phyloP scores from a whole-genome alignment of 164 flowering plant species.

The Macadamia integrifolia region DNA sequence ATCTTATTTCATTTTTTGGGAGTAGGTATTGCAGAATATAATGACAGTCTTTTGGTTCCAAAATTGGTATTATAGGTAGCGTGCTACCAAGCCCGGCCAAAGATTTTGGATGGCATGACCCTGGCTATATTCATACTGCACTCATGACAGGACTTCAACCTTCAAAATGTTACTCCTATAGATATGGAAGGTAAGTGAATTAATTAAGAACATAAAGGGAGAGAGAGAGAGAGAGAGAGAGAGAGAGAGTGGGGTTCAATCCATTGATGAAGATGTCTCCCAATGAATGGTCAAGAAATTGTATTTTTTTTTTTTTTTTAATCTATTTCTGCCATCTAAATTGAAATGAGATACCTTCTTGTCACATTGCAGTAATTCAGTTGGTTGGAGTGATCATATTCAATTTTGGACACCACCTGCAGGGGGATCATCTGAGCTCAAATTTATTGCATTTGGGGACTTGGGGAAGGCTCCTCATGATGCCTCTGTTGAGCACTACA shows the following conservation, averaged over 20 bases:
- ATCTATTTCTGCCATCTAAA: neutral
- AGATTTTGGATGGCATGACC: slow-evolving; percentile 33
- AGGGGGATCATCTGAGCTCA: slow-evolving; percentile 56
- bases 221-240: too few species aligned
- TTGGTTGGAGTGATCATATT: slow-evolving; percentile 52
- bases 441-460: slow-evolving; percentile 72
- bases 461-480: slow-evolving; percentile 93
- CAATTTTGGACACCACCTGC: slow-evolving; percentile 70
- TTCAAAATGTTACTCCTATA: slow-evolving; percentile 49
- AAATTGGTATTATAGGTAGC: slow-evolving; percentile 19
- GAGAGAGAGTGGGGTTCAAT: too few species aligned
- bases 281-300: too few species aligned
- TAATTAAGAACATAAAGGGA: too few species aligned
- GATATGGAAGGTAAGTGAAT: slow-evolving; percentile 71
- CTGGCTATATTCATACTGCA: slow-evolving; percentile 78
- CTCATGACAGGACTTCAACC: slow-evolving; percentile 69
- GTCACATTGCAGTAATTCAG: neutral
- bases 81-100: slow-evolving; percentile 55
- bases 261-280: too few species aligned
- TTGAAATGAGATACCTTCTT: neutral
- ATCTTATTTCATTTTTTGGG: too few species aligned
- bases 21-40: too few species aligned
- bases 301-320: neutral
- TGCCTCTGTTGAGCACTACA: slow-evolving; percentile 67
- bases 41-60: too few species aligned